A percentile compares a stretch with the other conserved stretches of the same genome.
These are phyloP conservation scores for Cytospora paraplurivora DNA, from an alignment of 2,329 filamentous ascomycete species.

Conservation along the genomic window DNA sequence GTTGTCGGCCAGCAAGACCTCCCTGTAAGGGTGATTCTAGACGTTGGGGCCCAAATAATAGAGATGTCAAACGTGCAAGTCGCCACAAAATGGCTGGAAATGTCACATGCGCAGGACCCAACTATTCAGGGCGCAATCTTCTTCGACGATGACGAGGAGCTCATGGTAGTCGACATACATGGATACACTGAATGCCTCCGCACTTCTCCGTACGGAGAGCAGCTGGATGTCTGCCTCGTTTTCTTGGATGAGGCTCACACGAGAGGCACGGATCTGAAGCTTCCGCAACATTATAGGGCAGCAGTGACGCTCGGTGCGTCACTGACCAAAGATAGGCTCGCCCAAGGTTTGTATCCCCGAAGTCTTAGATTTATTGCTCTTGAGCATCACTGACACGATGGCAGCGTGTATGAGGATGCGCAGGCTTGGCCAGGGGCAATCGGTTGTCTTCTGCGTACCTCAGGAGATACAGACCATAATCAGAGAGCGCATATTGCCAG, in stretches of 20 bases:
- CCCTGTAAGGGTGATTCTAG: conserved; percentile 58
- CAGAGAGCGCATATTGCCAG: neutral
- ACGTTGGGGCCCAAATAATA: conserved; percentile 71
- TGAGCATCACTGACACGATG: neutral
- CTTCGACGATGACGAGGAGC: conserved; percentile 57
- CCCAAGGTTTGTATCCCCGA: conserved; percentile 57
- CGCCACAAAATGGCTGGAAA: conserved; percentile 55
- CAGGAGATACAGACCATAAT: conserved; percentile 62
- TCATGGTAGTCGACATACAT: conserved; percentile 54
- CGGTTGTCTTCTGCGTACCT: conserved; percentile 61
- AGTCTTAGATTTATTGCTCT: neutral
- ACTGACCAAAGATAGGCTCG: conserved; percentile 68
- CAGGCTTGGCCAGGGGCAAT: conserved; percentile 67
- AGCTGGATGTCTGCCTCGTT: conserved; percentile 62
- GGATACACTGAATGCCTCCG: conserved; percentile 52
- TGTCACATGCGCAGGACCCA: conserved; percentile 17
- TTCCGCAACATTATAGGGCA: conserved; percentile 61
- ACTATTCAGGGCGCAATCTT: conserved; percentile 56
- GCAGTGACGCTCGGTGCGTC: conserved; percentile 67
- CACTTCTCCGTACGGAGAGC: conserved; percentile 58
- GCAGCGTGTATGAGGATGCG: conserved; percentile 72
- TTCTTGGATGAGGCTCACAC: conserved; percentile 74
- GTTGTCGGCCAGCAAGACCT: conserved; percentile 35
- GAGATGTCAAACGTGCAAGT: conserved; percentile 62
- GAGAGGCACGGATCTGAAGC: conserved; percentile 66